Conservation (phyloP, 2,329 filamentous ascomycete genomes). For the Lasiodiplodia sp. region DNA sequence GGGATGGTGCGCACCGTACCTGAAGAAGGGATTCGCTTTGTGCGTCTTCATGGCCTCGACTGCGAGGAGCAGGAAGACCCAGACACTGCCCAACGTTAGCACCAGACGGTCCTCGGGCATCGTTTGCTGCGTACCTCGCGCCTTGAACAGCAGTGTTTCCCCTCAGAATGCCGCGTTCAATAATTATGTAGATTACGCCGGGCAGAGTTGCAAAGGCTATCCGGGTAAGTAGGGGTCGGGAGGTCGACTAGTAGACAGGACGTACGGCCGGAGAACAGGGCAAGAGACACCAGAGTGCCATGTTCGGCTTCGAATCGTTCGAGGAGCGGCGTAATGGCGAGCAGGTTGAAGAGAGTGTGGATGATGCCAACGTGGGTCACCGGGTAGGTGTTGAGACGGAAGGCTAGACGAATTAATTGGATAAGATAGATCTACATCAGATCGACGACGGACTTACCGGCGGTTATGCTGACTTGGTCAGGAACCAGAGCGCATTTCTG, state of each 20-base stretch:
- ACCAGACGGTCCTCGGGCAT: neutral
- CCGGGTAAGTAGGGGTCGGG: constrained; percentile 34
- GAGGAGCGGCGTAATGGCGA: constrained; percentile 84
- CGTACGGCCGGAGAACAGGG: constrained; percentile 91
- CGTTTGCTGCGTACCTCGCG: constrained; percentile 68
- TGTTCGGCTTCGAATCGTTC: constrained; percentile 94
- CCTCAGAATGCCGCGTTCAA: constrained; percentile 77
- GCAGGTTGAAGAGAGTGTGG: constrained; percentile 79
- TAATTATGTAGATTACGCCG: constrained; percentile 77
- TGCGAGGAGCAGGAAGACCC: constrained; percentile 88
- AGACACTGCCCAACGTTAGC: constrained; percentile 67
- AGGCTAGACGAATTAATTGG: constrained; percentile 65
- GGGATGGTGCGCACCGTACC: constrained; percentile 52
- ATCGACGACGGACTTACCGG: constrained; percentile 63
- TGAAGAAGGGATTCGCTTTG: constrained; percentile 79
- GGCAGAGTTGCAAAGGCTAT: constrained; percentile 66
- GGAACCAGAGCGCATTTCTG: constrained; percentile 84
- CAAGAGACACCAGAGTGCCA: constrained; percentile 86
- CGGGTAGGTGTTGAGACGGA: constrained; percentile 91
- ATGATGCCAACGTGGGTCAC: constrained; percentile 83
- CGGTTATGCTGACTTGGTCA: constrained; percentile 72
- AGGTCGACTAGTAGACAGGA: constrained; percentile 36
- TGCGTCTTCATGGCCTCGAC: constrained; percentile 88
- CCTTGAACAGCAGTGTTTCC: constrained; percentile 79
- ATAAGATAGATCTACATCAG: constrained; percentile 8